These are phyloP conservation scores for Aspergillus piperis DNA, from an alignment of 2,329 filamentous ascomycete genomes.

Conservation along the genomic window DNA sequence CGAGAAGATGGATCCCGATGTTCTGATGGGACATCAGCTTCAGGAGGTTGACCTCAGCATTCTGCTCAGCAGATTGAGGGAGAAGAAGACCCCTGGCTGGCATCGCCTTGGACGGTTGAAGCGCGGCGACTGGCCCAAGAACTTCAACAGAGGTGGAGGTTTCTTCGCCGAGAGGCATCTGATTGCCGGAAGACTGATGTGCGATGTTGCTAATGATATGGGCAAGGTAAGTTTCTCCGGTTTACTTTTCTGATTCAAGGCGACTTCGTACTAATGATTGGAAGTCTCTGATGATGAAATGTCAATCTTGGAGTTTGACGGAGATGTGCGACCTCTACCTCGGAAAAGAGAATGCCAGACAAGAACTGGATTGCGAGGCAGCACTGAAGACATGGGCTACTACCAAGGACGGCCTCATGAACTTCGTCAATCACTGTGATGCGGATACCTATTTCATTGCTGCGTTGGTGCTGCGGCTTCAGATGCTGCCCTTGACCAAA, in stretches of 20 bases:
- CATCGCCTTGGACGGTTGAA: slow-evolving; percentile 87
- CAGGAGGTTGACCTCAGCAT: slow-evolving; percentile 96
- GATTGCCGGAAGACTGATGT: slow-evolving; percentile 83
- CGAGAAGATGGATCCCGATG: slow-evolving; percentile 86
- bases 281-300: slow-evolving; percentile 87
- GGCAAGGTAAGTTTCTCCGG: slow-evolving; percentile 62
- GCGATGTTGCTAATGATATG: slow-evolving; percentile 92
- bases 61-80: slow-evolving; percentile 78
- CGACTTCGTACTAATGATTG: slow-evolving; percentile 26
- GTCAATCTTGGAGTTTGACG: slow-evolving; percentile 95
- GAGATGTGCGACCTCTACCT: slow-evolving; percentile 97
- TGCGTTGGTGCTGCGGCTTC: slow-evolving; percentile 81
- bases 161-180: slow-evolving; percentile 93
- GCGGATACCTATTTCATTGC: slow-evolving; percentile 95
- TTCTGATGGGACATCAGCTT: slow-evolving; percentile 90
- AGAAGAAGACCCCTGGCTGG: slow-evolving; percentile 92
- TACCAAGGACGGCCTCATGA: slow-evolving; percentile 81
- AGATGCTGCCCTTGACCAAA: slow-evolving; percentile 91
- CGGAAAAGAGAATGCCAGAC: slow-evolving; percentile 67
- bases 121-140: slow-evolving; percentile 80
- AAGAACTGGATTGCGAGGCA: slow-evolving; percentile 84
- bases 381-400: slow-evolving; percentile 85
- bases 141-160: slow-evolving; percentile 79
- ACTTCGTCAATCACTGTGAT: slow-evolving; percentile 92
- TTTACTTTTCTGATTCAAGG: not conserved